These are phyloP conservation scores for Xanthoparmelia taractica DNA, from an alignment of 495 filamentous ascomycete species.

Conservation along the genomic window DNA sequence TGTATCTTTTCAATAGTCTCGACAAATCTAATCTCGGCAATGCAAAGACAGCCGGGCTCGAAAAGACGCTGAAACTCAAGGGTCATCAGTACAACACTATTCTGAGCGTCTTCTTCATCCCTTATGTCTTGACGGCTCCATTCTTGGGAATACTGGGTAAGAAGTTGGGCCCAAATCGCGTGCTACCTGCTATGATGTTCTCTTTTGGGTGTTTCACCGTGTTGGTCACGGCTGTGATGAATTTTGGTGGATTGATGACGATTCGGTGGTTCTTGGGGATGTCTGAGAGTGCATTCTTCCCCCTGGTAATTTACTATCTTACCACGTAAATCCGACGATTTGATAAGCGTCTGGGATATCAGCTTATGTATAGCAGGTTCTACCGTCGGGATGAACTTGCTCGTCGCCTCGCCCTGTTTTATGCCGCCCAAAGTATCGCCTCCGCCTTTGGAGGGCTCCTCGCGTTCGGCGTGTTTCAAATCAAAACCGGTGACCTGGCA, in stretches of 20 bases:
- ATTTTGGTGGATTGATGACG: conserved; percentile 59
- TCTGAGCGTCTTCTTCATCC: conserved; percentile 68
- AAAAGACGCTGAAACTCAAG: conserved; percentile 48
- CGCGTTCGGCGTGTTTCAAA: conserved; percentile 70
- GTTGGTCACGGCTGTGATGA: conserved; percentile 46
- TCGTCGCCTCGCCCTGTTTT: conserved; percentile 68
- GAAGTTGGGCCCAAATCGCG: conserved; percentile 53
- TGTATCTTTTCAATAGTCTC: conserved; percentile 61
- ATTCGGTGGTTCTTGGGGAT: conserved; percentile 63
- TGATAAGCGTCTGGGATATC: too few relatives aligned
- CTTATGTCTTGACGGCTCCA: conserved; percentile 63
- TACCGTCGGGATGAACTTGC: conserved; percentile 72
- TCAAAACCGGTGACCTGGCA: conserved; percentile 44
- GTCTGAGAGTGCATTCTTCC: conserved; percentile 68
- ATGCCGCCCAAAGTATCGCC: conserved; percentile 67
- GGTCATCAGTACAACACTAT: conserved; percentile 63
- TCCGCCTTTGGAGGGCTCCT: conserved; percentile 67
- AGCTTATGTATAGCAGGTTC: conserved; percentile 39
- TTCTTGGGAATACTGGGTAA: conserved; percentile 62
- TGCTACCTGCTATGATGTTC: conserved; percentile 64
- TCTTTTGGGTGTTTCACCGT: conserved; percentile 54
- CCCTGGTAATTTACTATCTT: conserved; percentile 54
- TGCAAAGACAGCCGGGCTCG: conserved; percentile 57
- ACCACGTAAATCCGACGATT: too few relatives aligned
- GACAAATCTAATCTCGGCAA: conserved; percentile 65